Conservation (phyloP, 2,329 filamentous ascomycete genomes). For the Achaetomium macrosporum region DNA sequence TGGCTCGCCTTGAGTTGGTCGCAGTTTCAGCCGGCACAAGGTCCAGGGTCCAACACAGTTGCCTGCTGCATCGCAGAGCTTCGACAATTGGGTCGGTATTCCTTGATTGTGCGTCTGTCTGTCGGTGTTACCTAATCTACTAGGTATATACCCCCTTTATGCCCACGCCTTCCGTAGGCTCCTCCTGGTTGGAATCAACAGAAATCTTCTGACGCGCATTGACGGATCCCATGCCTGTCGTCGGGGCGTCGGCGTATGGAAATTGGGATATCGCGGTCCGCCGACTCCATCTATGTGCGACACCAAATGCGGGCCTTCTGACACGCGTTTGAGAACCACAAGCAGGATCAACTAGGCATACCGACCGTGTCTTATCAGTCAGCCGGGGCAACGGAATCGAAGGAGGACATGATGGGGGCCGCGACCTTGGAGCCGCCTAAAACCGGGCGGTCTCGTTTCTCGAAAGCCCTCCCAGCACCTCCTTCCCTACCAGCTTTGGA, state of each 20-base stretch:
- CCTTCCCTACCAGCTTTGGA: slow-evolving; percentile 32
- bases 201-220: background rate
- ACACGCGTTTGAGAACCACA: slow-evolving; percentile 15
- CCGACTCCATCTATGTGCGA: slow-evolving; percentile 24
- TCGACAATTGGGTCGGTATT: slow-evolving; percentile 4
- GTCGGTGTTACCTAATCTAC: background rate
- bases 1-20: slow-evolving; percentile 23
- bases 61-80: slow-evolving; percentile 17
- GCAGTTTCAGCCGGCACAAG: slow-evolving; percentile 25
- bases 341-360: slow-evolving; percentile 17
- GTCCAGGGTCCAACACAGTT: slow-evolving; percentile 11
- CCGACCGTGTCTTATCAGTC: slow-evolving; percentile 2
- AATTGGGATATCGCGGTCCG: slow-evolving; percentile 11
- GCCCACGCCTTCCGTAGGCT: background rate
- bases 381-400: slow-evolving; percentile 3
- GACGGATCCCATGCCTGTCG: slow-evolving; percentile 5
- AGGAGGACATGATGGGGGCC: slow-evolving; percentile 23
- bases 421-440: slow-evolving; percentile 25
- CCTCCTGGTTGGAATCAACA: slow-evolving; percentile 5
- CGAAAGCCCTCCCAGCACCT: slow-evolving; percentile 51
- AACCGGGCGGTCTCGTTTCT: slow-evolving; percentile 48
- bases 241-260: background rate
- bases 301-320: slow-evolving; percentile 26
- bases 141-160: slow-evolving; percentile 2
- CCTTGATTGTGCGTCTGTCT: too few species aligned